A percentile compares a stretch with the other conserved stretches of the same genome.
These are phyloP conservation scores for Cryphonectria naterciae DNA, from an alignment of 2,329 filamentous ascomycete species.

Conservation along the genomic window DNA sequence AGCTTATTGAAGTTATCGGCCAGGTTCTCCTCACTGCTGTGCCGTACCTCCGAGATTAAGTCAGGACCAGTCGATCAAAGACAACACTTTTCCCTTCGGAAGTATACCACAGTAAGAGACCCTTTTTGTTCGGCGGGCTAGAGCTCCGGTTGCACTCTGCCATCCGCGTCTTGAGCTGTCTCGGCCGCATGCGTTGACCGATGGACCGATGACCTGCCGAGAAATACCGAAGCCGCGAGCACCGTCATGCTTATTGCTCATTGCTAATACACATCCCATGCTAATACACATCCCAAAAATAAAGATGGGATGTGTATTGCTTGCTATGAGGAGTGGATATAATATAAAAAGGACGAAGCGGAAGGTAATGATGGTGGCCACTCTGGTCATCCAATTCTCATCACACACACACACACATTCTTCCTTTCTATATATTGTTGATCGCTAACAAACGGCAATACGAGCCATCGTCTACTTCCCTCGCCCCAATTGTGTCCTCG, in stretches of 20 bases:
- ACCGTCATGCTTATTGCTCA: background rate
- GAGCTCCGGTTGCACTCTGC: background rate
- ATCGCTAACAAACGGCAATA: background rate
- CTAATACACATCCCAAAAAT: background rate
- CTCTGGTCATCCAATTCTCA: background rate
- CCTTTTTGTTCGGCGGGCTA: background rate
- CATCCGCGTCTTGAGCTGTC: background rate
- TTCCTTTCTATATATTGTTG: background rate
- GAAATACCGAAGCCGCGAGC: background rate
- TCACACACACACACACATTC: too few species aligned
- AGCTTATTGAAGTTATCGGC: background rate
- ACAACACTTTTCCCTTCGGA: background rate
- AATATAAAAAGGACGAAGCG: background rate
- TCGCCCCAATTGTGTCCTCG: background rate
- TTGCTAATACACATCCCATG: background rate
- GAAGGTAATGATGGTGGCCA: background rate
- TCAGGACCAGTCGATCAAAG: background rate
- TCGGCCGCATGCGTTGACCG: background rate
- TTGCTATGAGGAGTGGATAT: background rate
- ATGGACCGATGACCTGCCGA: background rate
- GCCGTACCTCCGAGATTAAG: slow-evolving; percentile 1
- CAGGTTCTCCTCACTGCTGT: slow-evolving; percentile 7
- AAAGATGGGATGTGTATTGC: background rate
- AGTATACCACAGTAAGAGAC: background rate
- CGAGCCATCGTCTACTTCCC: background rate